Conservation (phyloP, 1,284 basidiomycete genomes). For the Boletellus dicymbophilus region DNA sequence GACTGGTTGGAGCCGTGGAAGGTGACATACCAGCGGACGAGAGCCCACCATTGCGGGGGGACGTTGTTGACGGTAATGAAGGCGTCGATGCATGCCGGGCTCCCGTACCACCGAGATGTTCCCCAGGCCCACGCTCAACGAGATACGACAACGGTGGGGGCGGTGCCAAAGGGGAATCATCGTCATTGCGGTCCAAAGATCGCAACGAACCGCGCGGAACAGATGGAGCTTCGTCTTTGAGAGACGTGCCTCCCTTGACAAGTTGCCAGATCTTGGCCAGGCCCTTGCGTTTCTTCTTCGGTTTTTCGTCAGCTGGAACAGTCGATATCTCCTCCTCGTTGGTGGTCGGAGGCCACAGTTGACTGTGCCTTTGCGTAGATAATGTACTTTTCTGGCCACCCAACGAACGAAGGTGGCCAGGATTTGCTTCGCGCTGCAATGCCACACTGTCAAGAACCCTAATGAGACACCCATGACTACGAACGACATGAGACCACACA, state of each 20-base stretch:
- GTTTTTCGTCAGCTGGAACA: slow-evolving; percentile 34
- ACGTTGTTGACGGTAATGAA: slow-evolving; percentile 59
- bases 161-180: slow-evolving; percentile 76
- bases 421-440: slow-evolving; percentile 63
- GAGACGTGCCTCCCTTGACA: slow-evolving; percentile 60
- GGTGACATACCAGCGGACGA: slow-evolving; percentile 63
- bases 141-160: slow-evolving; percentile 86
- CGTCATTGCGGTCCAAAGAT: slow-evolving; percentile 51
- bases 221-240: slow-evolving; percentile 33
- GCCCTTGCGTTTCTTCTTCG: slow-evolving; percentile 78
- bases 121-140: slow-evolving; percentile 63
- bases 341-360: slow-evolving; percentile 52
- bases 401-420: slow-evolving; percentile 41
- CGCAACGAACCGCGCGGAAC: slow-evolving; percentile 29
- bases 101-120: slow-evolving; percentile 39
- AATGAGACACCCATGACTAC: slow-evolving; percentile 8
- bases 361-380: slow-evolving; percentile 51
- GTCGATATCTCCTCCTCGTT: slow-evolving; percentile 31
- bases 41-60: slow-evolving; percentile 51
- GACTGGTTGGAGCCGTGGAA: slow-evolving; percentile 70
- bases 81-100: slow-evolving; percentile 67
- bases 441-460: slow-evolving; percentile 53
- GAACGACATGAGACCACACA: slow-evolving; percentile 46
- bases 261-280: slow-evolving; percentile 83
- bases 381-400: slow-evolving; percentile 41